A percentile compares a stretch with the other conserved stretches of the same genome.
These are phyloP conservation scores for Glebionis coronaria DNA, from an alignment of 129 eudicot species.

Conservation along the genomic window DNA sequence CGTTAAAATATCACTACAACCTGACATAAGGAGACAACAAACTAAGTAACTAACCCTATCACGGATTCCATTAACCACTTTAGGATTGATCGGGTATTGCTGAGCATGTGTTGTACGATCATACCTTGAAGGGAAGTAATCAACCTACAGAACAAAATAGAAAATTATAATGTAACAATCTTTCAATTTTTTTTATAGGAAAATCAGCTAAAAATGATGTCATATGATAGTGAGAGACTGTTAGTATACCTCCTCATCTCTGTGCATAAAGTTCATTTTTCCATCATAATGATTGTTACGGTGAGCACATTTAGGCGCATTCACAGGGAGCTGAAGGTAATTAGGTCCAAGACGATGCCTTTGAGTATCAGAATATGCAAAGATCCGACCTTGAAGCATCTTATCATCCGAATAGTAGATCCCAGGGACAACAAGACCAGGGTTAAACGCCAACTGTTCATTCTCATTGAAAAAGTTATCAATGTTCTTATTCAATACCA, in stretches of 20 bases:
- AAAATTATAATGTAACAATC: not conserved
- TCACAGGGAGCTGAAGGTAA: constrained; percentile 70
- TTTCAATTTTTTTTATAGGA: not conserved
- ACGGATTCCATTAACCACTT: constrained; percentile 50
- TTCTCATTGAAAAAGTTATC: constrained; percentile 82
- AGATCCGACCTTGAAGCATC: constrained; percentile 72
- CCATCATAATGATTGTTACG: constrained; percentile 87
- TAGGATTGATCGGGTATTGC: constrained; percentile 59
- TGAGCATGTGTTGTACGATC: constrained; percentile 72
- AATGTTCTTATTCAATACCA: constrained; percentile 75
- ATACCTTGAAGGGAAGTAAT: constrained; percentile 74
- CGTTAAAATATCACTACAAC: not conserved
- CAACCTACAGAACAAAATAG: constrained; percentile 41
- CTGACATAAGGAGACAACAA: not conserved
- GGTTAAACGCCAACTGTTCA: constrained; percentile 70
- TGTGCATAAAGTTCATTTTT: constrained; percentile 65
- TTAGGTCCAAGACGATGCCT: constrained; percentile 84
- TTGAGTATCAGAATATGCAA: constrained; percentile 77
- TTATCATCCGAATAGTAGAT: constrained; percentile 73
- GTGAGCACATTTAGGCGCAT: constrained; percentile 80
- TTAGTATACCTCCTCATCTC: constrained; percentile 70
- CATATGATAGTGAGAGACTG: not conserved
- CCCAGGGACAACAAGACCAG: constrained; percentile 74
- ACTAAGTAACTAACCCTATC: constrained; percentile 50
- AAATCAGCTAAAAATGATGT: not conserved